Percentiles rank a stretch among this genome's conserved stretches.
Conservation (phyloP, 495 filamentous ascomycete genomes). For the Annulohypoxylon bovei region DNA sequence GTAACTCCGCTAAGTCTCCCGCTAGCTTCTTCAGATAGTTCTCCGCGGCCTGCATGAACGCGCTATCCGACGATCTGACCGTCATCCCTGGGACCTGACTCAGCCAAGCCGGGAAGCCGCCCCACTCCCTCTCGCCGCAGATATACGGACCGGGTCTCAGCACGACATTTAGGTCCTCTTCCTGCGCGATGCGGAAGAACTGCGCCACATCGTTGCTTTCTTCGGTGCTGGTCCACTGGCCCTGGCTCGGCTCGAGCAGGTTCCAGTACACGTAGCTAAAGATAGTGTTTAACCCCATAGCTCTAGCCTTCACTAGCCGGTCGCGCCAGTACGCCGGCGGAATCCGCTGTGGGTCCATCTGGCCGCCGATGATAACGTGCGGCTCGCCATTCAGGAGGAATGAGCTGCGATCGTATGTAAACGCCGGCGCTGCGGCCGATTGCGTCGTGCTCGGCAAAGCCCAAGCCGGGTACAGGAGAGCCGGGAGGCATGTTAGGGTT, state of each 20-base stretch:
- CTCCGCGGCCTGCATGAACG: constrained; percentile 51
- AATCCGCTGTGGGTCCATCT: constrained; percentile 62
- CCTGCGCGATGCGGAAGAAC: constrained; percentile 56
- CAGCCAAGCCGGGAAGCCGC: constrained; percentile 59
- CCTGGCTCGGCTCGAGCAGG: constrained; percentile 51
- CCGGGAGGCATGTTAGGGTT: constrained; percentile 1
- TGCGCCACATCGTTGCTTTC: constrained; percentile 53
- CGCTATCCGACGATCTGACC: constrained; percentile 51
- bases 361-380: constrained; percentile 58
- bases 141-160: constrained; percentile 59
- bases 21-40: constrained; percentile 52
- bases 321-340: constrained; percentile 55
- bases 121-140: constrained; percentile 62
- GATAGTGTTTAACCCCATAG: constrained; percentile 61
- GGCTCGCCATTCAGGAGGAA: constrained; percentile 57
- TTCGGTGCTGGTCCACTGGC: constrained; percentile 44
- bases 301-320: constrained; percentile 51
- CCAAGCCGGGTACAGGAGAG: neutral
- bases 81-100: constrained; percentile 50
- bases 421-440: constrained; percentile 35
- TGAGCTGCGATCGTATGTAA: constrained; percentile 45
- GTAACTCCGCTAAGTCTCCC: constrained; percentile 45
- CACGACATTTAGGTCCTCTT: constrained; percentile 53
- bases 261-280: constrained; percentile 62
- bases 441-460: constrained; percentile 22